Conservation (phyloP, 31 red algal genomes). For the Porphyra umbilicalis region DNA sequence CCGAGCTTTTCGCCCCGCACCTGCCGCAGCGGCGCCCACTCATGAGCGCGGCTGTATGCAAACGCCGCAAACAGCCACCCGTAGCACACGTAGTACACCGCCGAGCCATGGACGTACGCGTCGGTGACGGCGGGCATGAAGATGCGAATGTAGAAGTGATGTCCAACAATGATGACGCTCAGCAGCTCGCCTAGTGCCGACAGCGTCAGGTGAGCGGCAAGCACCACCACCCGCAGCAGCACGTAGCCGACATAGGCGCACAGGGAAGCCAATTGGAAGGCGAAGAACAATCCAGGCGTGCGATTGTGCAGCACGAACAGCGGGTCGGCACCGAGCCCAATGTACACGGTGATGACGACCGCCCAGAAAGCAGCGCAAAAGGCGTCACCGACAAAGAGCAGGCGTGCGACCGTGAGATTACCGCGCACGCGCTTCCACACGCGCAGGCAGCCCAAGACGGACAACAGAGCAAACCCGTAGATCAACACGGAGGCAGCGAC, state of each 20-base stretch:
- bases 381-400: conserved; percentile 63
- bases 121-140: conserved; percentile 67
- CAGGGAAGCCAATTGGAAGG: conserved; percentile 64
- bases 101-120: conserved; percentile 42
- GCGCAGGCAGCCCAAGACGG: conserved; percentile 18
- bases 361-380: conserved; percentile 73
- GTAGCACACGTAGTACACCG: conserved; percentile 76
- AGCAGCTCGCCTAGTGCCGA: conserved; percentile 63
- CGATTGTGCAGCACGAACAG: conserved; percentile 50
- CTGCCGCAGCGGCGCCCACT: conserved; percentile 67
- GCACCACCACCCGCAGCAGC: conserved; percentile 55
- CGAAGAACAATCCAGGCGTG: conserved; percentile 43
- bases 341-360: conserved; percentile 45
- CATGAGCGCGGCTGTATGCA: conserved; percentile 61
- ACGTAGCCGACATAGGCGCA: conserved; percentile 66
- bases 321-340: conserved; percentile 59
- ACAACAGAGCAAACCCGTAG: conserved; percentile 46
- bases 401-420: conserved; percentile 43
- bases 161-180: conserved; percentile 61
- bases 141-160: conserved; percentile 79
- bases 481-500: conserved; percentile 44
- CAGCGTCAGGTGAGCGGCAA: conserved; percentile 71
- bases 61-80: conserved; percentile 62
- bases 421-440: conserved; percentile 49
- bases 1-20: conserved; percentile 54